Evolutionary conservation across 2,329 filamentous ascomycete genomes (phyloP).

Genomic region (Sarocladium kiliense): DNA sequence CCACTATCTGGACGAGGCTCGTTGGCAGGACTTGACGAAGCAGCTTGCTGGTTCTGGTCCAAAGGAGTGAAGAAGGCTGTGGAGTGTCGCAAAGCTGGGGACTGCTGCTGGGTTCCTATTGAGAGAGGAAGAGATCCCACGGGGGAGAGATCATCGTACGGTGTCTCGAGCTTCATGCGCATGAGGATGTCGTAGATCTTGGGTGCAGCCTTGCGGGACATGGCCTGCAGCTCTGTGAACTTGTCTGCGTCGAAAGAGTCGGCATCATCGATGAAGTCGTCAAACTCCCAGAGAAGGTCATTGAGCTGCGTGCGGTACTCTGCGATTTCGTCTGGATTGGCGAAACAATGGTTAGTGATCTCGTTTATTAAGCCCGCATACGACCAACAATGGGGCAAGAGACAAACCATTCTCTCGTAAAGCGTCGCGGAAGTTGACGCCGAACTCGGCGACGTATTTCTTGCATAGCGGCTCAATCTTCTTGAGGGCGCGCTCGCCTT

Average conservation of each 20-base stretch:
- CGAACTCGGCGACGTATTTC: constrained; percentile 43
- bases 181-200: constrained; percentile 45
- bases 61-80: neutral
- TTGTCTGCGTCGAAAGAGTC: constrained; percentile 46
- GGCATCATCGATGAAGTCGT: constrained; percentile 42
- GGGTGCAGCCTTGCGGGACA: constrained; percentile 43
- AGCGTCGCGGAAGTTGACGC: constrained; percentile 42
- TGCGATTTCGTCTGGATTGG: constrained; percentile 42
- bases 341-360: constrained; percentile 13
- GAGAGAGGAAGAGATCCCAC: constrained; percentile 16
- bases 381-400: no score
- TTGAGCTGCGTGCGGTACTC: constrained; percentile 41
- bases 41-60: neutral
- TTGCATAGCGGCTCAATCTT: constrained; percentile 46
- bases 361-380: neutral
- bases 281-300: constrained; percentile 51
- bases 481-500: constrained; percentile 44
- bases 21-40: neutral
- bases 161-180: constrained; percentile 46
- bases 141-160: constrained; percentile 16
- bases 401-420: constrained; percentile 49
- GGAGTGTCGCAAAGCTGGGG: constrained; percentile 9
- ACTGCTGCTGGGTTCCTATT: constrained; percentile 22
- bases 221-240: constrained; percentile 41
- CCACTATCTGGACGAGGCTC: constrained; percentile 5